Percentiles rank a stretch among this genome's conserved stretches.
Evolutionary conservation across 2,329 filamentous ascomycete genomes (phyloP).

Genomic region (Aspergillus japonicus): DNA sequence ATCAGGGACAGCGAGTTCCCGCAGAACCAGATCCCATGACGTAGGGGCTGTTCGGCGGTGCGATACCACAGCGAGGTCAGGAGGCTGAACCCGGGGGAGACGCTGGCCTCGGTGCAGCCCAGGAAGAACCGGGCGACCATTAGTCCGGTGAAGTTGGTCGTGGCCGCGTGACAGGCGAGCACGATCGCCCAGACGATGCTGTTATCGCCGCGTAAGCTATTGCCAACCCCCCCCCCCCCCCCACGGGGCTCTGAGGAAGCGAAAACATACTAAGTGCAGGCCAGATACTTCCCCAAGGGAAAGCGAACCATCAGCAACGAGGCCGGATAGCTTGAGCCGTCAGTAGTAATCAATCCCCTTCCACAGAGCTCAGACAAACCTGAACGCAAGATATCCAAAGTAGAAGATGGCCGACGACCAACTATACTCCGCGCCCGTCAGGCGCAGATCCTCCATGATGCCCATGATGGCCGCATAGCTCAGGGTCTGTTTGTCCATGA

Average conservation of each 20-base stretch:
- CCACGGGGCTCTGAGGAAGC: not conserved
- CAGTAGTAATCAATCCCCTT: not conserved
- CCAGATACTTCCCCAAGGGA: slow-evolving; percentile 38
- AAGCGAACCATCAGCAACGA: slow-evolving; percentile 38
- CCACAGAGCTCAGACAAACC: slow-evolving; percentile 20
- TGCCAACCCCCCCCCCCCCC: too few relatives aligned
- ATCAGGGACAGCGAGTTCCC: slow-evolving; percentile 31
- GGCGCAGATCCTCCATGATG: slow-evolving; percentile 9
- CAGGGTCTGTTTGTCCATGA: slow-evolving; percentile 38
- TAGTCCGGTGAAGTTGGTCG: slow-evolving; percentile 39
- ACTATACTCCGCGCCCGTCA: slow-evolving; percentile 25
- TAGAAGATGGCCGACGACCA: slow-evolving; percentile 27
- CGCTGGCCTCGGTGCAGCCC: slow-evolving; percentile 41
- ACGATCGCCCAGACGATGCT: slow-evolving; percentile 33
- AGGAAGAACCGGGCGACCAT: slow-evolving; percentile 46
- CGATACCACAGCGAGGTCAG: slow-evolving; percentile 35
- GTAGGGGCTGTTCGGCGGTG: slow-evolving; percentile 30
- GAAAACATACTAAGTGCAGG: slow-evolving; percentile 20
- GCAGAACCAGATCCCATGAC: slow-evolving; percentile 33
- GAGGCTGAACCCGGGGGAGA: slow-evolving; percentile 37
- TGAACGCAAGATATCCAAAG: slow-evolving; percentile 32
- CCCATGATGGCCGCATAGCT: slow-evolving; percentile 37
- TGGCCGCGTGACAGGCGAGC: slow-evolving; percentile 35
- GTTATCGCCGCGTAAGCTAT: not conserved
- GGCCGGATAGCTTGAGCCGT: slow-evolving; percentile 19